Evolutionary conservation across 495 filamentous ascomycete species (phyloP), one percentile per base, ranked within the genome.

Genomic region (Penicillium diatomitis): DNA sequence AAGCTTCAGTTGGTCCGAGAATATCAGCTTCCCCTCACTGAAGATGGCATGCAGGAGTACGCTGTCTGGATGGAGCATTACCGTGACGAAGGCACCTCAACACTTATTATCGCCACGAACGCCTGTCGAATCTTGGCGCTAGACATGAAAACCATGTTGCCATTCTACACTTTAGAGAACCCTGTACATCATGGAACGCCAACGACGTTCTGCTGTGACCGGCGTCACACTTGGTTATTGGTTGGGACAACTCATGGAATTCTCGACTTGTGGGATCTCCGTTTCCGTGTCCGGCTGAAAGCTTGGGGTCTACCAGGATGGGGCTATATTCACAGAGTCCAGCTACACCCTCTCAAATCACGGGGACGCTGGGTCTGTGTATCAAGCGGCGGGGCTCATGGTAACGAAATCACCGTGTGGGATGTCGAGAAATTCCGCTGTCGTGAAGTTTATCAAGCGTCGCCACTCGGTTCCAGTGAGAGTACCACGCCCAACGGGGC

Each of bases 31-130:
- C 82, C 82, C 0, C 43, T 46, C 7, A 53, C 58, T 10, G 53
- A 69, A 6, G 66, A 71, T 47, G 66, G 64, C 11, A 50, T 59
- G 4, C 53, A 47, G 3, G 89, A 96, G 62, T 83, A 85, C 62
- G 89, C 88, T 0, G 77, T 96, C 3, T 96, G 91, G 90, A 77
- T 87, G 48, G 89, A 96, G 60, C 91, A 97, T 63, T 95, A 85
- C 66, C 90, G 88, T 46, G 75, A 81, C 6, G 90, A 96, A 44
- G 73, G 76, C 1, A 78, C 79, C 52, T 96, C 90, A 9, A 82
- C 87, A 2, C 74, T 99, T 11, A 60, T 97, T 2, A 65, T 99
- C 11, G 88, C 86, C 1, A 99, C 94, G 5, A 96, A 90, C 62
- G 84, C 76, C 41, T 90, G 84, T 45, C 82, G 83, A 46, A 71